A percentile compares a stretch with the other conserved stretches of the same genome.
phyloP scores from a whole-genome alignment of 225 moss, liverwort and hornwort species.

The Physcomitrellopsis africana region DNA sequence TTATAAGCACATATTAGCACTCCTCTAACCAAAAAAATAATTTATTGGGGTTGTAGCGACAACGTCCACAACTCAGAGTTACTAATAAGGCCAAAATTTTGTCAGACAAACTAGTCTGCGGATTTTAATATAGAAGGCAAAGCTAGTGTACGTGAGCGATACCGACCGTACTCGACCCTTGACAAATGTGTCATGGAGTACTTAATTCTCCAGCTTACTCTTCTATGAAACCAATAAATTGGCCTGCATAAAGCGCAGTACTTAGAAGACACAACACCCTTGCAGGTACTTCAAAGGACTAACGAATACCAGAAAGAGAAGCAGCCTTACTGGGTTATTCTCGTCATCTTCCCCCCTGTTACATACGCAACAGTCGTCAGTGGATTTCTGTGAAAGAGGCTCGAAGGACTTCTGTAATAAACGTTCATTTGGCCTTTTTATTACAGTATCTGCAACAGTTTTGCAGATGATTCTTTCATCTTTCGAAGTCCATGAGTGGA shows the following conservation, averaged over 20 bases:
- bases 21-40: too few species aligned
- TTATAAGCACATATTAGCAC: background rate
- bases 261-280: too few species aligned
- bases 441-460: constrained; percentile 29
- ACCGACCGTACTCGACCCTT: too few species aligned
- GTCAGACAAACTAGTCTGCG: background rate
- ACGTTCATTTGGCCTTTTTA: constrained; percentile 29
- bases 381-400: constrained; percentile 25
- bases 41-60: too few species aligned
- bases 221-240: too few species aligned
- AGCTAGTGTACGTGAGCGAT: background rate
- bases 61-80: too few species aligned
- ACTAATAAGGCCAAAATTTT: too few species aligned
- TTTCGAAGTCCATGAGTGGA: constrained; percentile 22
- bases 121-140: constrained; percentile 5
- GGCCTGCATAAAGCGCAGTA: background rate
- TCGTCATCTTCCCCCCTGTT: constrained; percentile 76
- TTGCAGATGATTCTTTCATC: constrained; percentile 19
- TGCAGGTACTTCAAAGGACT: constrained; percentile 17
- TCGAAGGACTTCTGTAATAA: constrained; percentile 42
- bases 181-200: too few species aligned
- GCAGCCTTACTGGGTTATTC: constrained; percentile 57
- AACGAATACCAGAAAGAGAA: constrained; percentile 9
- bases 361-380: constrained; percentile 78
- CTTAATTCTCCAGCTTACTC: too few species aligned